These are phyloP conservation scores for Millerozyma acaciae DNA, from an alignment of 805 yeast species.

Conservation along the genomic window DNA sequence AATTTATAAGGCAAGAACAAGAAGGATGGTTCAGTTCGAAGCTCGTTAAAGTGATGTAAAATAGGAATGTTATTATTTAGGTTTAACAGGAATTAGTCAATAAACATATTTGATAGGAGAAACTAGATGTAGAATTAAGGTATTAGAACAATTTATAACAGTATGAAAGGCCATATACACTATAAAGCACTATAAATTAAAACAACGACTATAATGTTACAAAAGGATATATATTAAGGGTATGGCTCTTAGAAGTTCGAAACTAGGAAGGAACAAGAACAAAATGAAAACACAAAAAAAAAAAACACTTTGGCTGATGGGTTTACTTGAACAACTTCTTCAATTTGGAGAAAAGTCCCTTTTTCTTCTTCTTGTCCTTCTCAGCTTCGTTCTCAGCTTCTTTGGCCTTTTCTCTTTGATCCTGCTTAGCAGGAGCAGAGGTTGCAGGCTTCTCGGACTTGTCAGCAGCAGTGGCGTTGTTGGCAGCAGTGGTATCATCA, in stretches of 20 bases:
- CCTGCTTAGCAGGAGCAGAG: slow-evolving; percentile 7
- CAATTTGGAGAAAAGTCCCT: slow-evolving; percentile 33
- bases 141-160: too few species aligned
- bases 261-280: too few species aligned
- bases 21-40: slow-evolving; percentile 77
- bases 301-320: too few species aligned
- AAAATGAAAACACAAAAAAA: neutral
- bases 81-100: too few species aligned
- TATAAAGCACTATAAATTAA: too few species aligned
- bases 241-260: too few species aligned
- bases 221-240: too few species aligned
- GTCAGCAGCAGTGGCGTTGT: slow-evolving; percentile 8
- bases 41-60: slow-evolving; percentile 30
- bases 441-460: slow-evolving; percentile 11
- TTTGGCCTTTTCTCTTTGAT: slow-evolving; percentile 12
- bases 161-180: too few species aligned
- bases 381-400: slow-evolving; percentile 8
- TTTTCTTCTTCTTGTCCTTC: slow-evolving; percentile 36
- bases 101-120: too few species aligned
- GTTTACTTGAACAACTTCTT: slow-evolving; percentile 14
- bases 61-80: too few species aligned
- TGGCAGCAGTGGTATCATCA: slow-evolving; percentile 7
- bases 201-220: neutral
- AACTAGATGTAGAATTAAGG: too few species aligned
- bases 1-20: slow-evolving; percentile 92